These are phyloP conservation scores for Sclerotiophoma versabilis DNA, from an alignment of 2,329 filamentous ascomycete genomes.

Conservation along the genomic window DNA sequence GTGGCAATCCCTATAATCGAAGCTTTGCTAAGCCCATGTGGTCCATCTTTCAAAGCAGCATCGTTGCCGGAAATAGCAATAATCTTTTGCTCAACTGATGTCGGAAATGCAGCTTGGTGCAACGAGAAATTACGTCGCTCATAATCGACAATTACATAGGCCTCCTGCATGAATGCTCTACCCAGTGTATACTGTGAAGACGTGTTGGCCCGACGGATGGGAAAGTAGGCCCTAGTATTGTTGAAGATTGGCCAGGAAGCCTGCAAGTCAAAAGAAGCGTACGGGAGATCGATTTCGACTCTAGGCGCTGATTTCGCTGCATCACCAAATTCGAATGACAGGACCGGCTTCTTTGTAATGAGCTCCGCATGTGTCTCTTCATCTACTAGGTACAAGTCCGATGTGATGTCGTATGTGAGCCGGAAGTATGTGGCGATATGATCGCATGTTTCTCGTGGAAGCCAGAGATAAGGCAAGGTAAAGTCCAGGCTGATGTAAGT, in stretches of 20 bases:
- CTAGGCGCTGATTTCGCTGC: conserved; percentile 16
- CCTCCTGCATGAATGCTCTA: conserved; percentile 47
- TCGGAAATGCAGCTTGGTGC: conserved; percentile 1
- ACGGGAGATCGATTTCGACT: conserved; percentile 38
- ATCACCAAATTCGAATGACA: conserved; percentile 31
- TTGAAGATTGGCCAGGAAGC: conserved; percentile 24
- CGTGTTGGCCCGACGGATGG: conserved; percentile 32
- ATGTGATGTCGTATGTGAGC: conserved; percentile 41
- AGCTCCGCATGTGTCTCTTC: conserved; percentile 26
- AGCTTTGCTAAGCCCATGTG: neutral
- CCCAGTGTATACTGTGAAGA: conserved; percentile 39
- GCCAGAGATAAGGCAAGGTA: conserved; percentile 44
- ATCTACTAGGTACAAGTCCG: conserved; percentile 47
- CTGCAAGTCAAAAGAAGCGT: conserved; percentile 37
- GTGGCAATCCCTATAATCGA: neutral
- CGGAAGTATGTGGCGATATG: conserved; percentile 45
- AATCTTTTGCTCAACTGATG: neutral
- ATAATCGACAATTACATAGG: conserved; percentile 48
- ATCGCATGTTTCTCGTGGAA: conserved; percentile 46
- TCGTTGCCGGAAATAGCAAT: neutral
- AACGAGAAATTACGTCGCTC: conserved; percentile 38
- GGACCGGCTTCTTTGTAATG: conserved; percentile 31
- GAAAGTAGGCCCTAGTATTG: conserved; percentile 36
- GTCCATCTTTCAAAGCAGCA: neutral
- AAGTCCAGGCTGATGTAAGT: conserved; percentile 46